Percentiles rank a stretch among this genome's conserved stretches.
These are phyloP conservation scores for Magnolia sinica DNA, from an alignment of 164 flowering plant species.

Conservation along the genomic window DNA sequence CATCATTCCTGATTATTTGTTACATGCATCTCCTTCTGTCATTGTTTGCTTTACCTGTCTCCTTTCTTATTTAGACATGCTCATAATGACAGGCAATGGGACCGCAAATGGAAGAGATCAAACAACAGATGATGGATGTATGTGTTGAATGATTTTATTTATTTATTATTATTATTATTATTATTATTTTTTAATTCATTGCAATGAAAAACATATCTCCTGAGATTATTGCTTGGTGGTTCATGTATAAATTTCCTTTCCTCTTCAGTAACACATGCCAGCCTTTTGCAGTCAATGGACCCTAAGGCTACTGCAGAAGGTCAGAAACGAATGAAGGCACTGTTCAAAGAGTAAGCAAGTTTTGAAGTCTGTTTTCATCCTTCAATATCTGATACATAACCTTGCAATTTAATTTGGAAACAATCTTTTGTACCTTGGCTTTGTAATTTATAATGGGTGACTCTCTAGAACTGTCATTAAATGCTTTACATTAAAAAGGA, in stretches of 20 bases:
- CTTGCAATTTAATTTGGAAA: not conserved
- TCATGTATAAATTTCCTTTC: not conserved
- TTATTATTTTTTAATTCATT: not conserved
- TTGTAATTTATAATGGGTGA: not conserved
- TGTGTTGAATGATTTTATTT: not conserved
- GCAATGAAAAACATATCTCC: not conserved
- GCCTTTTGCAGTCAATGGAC: constrained; percentile 51
- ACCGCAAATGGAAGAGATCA: constrained; percentile 69
- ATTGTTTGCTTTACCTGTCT: not conserved
- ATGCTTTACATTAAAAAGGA: not conserved
- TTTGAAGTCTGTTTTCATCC: not conserved
- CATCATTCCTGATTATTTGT: not conserved
- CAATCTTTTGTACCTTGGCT: not conserved
- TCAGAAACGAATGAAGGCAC: constrained; percentile 39
- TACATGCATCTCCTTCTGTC: not conserved
- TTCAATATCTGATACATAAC: not conserved
- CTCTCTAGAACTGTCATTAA: not conserved
- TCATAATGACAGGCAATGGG: constrained; percentile 52
- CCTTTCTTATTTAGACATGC: not conserved
- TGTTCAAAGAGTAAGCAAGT: constrained; percentile 73
- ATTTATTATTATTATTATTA: too few relatives aligned
- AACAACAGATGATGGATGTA: constrained; percentile 53
- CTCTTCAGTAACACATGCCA: not conserved
- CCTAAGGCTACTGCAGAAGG: constrained; percentile 54
- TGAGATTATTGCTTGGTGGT: not conserved